These are phyloP conservation scores for Cryptococcus hybrid DNA, from an alignment of 1,284 basidiomycete genomes.

Conservation along the genomic window DNA sequence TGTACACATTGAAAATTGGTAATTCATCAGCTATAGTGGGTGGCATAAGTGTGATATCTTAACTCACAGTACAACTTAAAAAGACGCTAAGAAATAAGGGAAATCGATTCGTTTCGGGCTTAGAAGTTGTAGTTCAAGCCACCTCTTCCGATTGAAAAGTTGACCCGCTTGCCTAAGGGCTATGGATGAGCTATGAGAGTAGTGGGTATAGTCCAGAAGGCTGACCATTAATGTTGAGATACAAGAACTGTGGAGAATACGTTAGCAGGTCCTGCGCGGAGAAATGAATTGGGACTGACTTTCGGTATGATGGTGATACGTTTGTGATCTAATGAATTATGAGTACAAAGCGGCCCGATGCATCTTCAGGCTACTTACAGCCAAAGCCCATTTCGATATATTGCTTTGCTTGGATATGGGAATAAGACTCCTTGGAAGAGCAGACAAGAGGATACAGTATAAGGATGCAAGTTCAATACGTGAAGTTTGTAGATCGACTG, in stretches of 20 bases:
- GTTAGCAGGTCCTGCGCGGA: not conserved
- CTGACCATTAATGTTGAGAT: constrained; percentile 28
- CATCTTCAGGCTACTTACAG: not conserved
- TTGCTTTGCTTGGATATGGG: too few relatives aligned
- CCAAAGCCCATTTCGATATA: not conserved
- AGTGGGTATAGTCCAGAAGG: too few relatives aligned
- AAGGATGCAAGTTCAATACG: not conserved
- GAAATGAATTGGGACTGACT: constrained; percentile 13
- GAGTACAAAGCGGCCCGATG: not conserved
- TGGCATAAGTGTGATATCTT: too few relatives aligned
- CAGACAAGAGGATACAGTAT: not conserved
- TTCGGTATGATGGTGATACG: constrained; percentile 32
- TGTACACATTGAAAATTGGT: too few relatives aligned
- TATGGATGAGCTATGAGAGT: not conserved
- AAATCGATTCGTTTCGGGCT: not conserved
- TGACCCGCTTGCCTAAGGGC: constrained; percentile 21
- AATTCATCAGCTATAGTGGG: too few relatives aligned
- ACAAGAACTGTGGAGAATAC: constrained; percentile 18
- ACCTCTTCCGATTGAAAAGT: constrained; percentile 22
- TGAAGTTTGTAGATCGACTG: not conserved
- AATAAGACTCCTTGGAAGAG: too few relatives aligned
- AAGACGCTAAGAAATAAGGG: too few relatives aligned
- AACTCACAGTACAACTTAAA: too few relatives aligned
- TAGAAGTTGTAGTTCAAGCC: constrained; percentile 22
- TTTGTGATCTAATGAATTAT: constrained; percentile 21